phyloP scores from a whole-genome alignment of 305 asterid species.

The Fraxinus sp. region DNA sequence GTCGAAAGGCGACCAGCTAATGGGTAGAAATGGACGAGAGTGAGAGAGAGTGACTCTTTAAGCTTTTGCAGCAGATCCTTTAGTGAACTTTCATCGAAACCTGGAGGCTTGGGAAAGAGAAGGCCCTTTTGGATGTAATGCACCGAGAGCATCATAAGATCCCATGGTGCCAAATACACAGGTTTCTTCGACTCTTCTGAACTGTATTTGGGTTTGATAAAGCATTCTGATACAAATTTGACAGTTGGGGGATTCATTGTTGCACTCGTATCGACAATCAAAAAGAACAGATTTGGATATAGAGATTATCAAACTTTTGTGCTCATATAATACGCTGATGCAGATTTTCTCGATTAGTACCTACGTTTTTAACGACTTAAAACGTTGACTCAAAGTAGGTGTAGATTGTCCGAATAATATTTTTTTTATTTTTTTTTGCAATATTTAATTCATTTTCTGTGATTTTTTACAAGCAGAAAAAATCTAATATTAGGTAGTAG shows the following conservation, averaged over 20 bases:
- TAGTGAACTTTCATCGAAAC: constrained; percentile 12
- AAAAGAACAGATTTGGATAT: not conserved
- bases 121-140: constrained; percentile 40
- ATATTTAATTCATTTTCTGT: too few species aligned
- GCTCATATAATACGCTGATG: not conserved
- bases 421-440: too few species aligned
- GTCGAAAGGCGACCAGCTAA: constrained; percentile 39
- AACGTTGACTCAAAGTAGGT: not conserved
- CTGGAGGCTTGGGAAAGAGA: constrained; percentile 31
- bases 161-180: constrained; percentile 34
- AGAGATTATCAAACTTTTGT: not conserved
- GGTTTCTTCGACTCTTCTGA: constrained; percentile 28
- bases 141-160: constrained; percentile 23
- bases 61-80: constrained; percentile 22
- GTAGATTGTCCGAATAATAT: not conserved
- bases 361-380: not conserved
- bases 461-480: too few species aligned
- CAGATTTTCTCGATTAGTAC: not conserved
- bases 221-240: constrained; percentile 31
- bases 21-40: constrained; percentile 39
- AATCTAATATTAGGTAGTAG: not conserved
- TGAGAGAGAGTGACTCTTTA: constrained; percentile 35
- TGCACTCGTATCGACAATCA: not conserved
- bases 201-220: constrained; percentile 27
- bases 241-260: constrained; percentile 21